Base-by-base conservation (phyloP, 192 early-diverging fungal genomes). In the Backusella luteola region DNA sequence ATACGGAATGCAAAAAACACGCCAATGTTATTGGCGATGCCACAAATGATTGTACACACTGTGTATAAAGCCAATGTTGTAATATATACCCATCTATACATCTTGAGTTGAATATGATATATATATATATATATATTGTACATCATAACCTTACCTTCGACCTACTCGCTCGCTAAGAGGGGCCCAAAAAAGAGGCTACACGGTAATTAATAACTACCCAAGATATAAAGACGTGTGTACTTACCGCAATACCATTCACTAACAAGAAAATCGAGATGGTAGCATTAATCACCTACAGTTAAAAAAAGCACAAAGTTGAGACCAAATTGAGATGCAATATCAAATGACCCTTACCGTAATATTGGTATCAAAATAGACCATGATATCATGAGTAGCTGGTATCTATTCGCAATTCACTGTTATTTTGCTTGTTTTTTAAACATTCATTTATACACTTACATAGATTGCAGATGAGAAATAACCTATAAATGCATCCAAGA, bases 41-140 rank as follows among this genome's bases (percentile, higher is more conserved):
- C 82, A 67, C 79, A 81, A 9, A 78, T 73, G 15, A 80, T 74
- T 15, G 79, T 72, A 71, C 69, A 75, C 4, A 70, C 69, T 0
- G 78, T 79, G 52, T 53, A 85, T 9, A 85, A 9, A 1, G 39
- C 56, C n/a, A 81, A 69, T 12, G 79, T 73, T 5, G 12, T 35
- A 34, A 83, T 53, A 69, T 85, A 85, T 7, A 85, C 67, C 77
- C 77, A 79, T 74, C 77, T 79, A 63, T 29, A 3, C 4, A 3
- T 63, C 11, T 63, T 63, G 26, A 32, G 26, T 23, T 63, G 14
- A 29, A 11, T 9, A 26, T 32, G 14, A 15, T 17, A 11, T 36
- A 2, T 17, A 72, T 17, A 11, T 36, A 2, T 17, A 72, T 26
- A 56, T 36, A 29, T 29, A 72, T 6, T 36, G 2, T 72, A 29